These are phyloP conservation scores for Xylaria venustula DNA, from an alignment of 495 filamentous ascomycete genomes.

Conservation along the genomic window DNA sequence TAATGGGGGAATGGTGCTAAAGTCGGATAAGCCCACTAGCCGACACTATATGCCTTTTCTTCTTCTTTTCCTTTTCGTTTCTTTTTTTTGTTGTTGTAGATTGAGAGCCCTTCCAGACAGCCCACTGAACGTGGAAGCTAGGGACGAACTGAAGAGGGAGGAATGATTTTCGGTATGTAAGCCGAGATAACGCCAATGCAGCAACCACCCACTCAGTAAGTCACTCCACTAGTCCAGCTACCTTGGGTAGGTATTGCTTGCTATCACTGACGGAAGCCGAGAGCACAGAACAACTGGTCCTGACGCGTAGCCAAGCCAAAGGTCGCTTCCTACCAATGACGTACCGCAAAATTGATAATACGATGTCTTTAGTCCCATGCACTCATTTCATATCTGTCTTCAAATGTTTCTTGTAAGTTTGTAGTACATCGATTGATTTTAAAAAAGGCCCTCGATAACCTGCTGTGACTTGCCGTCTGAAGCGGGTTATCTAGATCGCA, in stretches of 20 bases:
- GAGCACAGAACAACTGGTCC: not conserved
- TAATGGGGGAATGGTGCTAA: not conserved
- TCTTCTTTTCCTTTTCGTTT: too few species aligned
- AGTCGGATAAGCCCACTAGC: not conserved
- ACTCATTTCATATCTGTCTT: too few species aligned
- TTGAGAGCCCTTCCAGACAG: not conserved
- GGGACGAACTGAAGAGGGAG: not conserved
- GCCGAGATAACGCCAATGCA: conserved; percentile 1
- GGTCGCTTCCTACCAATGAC: not conserved
- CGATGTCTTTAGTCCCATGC: not conserved
- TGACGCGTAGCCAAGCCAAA: not conserved
- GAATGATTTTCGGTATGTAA: not conserved
- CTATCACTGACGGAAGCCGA: conserved; percentile 7
- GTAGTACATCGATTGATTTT: too few species aligned
- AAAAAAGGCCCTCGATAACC: too few species aligned
- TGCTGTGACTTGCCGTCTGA: too few species aligned
- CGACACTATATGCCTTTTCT: not conserved
- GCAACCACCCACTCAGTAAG: too few species aligned
- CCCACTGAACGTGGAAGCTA: not conserved
- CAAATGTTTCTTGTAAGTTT: too few species aligned
- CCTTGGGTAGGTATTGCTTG: too few species aligned
- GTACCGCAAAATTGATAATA: not conserved
- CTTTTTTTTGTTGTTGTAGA: not conserved
- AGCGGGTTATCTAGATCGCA: too few species aligned
- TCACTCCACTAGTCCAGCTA: too few species aligned